Evolutionary conservation across 768 basidiomycete species (phyloP).

Genomic region (Clathrus columnatus): DNA sequence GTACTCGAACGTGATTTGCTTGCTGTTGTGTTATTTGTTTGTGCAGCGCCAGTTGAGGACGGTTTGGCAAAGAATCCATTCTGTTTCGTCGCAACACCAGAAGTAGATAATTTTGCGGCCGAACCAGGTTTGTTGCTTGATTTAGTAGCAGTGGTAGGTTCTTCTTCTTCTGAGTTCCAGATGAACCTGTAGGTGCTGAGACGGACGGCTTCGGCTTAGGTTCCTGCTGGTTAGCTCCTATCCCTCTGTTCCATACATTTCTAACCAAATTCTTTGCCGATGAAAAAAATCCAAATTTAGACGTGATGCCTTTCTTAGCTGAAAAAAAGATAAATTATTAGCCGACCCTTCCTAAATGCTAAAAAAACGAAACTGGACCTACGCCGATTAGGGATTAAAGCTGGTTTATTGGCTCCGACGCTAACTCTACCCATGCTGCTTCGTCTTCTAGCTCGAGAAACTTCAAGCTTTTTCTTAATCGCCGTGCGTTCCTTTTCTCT

Average conservation of each 20-base stretch:
- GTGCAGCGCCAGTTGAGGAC: neutral
- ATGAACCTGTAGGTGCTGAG: constrained; percentile 12
- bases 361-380: neutral
- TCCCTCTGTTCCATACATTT: constrained; percentile 64
- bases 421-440: constrained; percentile 52
- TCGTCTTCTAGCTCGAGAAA: constrained; percentile 56
- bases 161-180: neutral
- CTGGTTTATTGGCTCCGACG: constrained; percentile 22
- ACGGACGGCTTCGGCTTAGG: constrained; percentile 16
- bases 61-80: neutral
- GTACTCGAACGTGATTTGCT: neutral
- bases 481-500: constrained; percentile 45
- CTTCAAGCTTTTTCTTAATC: constrained; percentile 55
- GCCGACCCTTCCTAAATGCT: neutral
- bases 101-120: neutral
- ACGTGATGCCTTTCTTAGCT: constrained; percentile 35
- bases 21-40: neutral
- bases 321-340: constrained; percentile 11
- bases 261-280: constrained; percentile 61
- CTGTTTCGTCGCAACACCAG: neutral
- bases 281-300: constrained; percentile 63
- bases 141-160: neutral
- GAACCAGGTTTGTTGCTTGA: neutral
- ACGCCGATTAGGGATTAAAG: constrained; percentile 8
- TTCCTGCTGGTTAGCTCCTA: constrained; percentile 11